Evolutionary conservation across 306 rosid genomes (phyloP).

Genomic region (Prunus padus): DNA sequence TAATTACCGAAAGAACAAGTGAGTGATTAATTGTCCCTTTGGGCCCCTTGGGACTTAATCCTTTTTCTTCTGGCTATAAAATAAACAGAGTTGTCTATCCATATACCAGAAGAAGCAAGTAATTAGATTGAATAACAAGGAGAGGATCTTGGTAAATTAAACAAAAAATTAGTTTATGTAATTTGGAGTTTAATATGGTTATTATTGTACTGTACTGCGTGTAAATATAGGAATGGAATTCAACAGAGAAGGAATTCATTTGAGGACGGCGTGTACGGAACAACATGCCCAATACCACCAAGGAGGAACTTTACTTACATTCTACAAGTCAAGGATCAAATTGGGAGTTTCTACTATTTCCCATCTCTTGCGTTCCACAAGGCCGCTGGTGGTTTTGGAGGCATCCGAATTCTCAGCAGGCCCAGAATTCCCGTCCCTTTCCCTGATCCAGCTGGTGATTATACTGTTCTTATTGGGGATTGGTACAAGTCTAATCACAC

Average conservation of each 20-base stretch:
- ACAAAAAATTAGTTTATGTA: not conserved
- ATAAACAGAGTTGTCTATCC: not conserved
- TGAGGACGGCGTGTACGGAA: slow-evolving; percentile 85
- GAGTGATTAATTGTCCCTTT: not conserved
- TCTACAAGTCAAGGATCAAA: slow-evolving; percentile 94
- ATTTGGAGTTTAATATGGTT: not conserved
- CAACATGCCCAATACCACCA: slow-evolving; percentile 96
- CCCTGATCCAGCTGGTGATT: slow-evolving; percentile 82
- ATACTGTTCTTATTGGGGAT: slow-evolving; percentile 88
- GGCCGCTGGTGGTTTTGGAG: slow-evolving; percentile 98
- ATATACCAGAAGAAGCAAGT: not conserved
- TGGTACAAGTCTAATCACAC: slow-evolving; percentile 93
- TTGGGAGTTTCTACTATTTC: slow-evolving; percentile 89
- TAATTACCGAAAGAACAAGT: not conserved
- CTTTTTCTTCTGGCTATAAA: not conserved
- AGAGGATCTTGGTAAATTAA: not conserved
- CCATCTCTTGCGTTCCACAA: slow-evolving; percentile 94
- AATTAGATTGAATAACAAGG: too few relatives aligned
- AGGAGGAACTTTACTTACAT: slow-evolving; percentile 89
- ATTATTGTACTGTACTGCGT: not conserved
- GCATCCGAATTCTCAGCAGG: slow-evolving; percentile 89
- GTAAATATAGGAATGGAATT: slow-evolving; percentile 64
- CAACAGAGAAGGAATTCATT: slow-evolving; percentile 89
- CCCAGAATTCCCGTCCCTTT: slow-evolving; percentile 94
- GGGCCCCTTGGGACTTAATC: not conserved